A percentile compares a stretch with the other conserved stretches of the same genome.
Conservation (phyloP, 306 rosid species). For the Prunus padus region DNA sequence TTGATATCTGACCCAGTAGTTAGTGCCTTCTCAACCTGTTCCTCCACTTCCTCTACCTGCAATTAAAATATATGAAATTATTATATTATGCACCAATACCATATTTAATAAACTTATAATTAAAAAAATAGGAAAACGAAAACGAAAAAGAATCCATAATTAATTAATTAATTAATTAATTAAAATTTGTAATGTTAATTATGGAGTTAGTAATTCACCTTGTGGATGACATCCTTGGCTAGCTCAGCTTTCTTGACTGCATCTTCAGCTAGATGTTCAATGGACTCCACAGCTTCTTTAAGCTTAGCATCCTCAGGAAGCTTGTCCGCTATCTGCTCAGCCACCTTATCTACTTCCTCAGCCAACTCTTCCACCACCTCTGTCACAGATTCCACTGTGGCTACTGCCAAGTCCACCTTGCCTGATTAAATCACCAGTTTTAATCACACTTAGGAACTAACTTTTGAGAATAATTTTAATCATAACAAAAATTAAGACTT, state of each 20-base stretch:
- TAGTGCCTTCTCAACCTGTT: slow-evolving; percentile 13
- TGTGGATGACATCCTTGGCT: slow-evolving; percentile 18
- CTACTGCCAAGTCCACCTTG: slow-evolving; percentile 11
- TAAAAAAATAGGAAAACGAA: not conserved
- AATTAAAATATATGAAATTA: not conserved
- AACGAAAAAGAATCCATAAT: not conserved
- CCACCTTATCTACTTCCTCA: slow-evolving; percentile 6
- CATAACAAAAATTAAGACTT: not conserved
- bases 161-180: not conserved
- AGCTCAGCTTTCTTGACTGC: slow-evolving; percentile 9
- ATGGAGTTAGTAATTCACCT: not conserved
- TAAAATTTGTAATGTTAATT: not conserved
- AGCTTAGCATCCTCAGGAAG: slow-evolving; percentile 18
- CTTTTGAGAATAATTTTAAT: not conserved
- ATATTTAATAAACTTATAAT: not conserved
- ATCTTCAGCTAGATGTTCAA: slow-evolving; percentile 5
- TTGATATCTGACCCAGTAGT: not conserved
- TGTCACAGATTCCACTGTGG: slow-evolving; percentile 7
- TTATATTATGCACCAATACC: not conserved
- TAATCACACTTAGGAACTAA: not conserved
- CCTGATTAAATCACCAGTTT: not conserved
- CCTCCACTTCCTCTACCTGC: slow-evolving; percentile 4
- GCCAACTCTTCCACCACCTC: slow-evolving; percentile 19
- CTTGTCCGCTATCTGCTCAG: slow-evolving; percentile 3
- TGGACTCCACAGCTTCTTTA: slow-evolving; percentile 9